Evolutionary conservation across 169 alveolate genomes (phyloP), one percentile per base, ranked within the genome.

Genomic region (Plasmodium gonderi): DNA sequence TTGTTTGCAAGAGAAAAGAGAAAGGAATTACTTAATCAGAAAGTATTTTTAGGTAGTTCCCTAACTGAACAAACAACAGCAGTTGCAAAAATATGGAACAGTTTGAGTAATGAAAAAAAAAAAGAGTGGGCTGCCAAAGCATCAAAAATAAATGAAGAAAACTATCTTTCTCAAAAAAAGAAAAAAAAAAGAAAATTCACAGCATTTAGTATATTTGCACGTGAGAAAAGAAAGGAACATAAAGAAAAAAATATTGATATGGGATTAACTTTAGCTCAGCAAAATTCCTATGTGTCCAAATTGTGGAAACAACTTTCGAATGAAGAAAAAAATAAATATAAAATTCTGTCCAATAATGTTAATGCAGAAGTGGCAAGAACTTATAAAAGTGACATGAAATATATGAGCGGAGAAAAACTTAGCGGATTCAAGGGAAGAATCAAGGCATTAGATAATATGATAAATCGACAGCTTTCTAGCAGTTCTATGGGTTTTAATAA

Each of bases 41-140:
- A 87, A 76, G 75, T 87, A 2, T 87, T 64, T 45, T 29, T 87
- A 54, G 93, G 93, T 17, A 77, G 90, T 40, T 87, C 93, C 31
- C 49, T 87, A 45, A 87, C 87, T 1, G 93, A 87, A 68, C 93
- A 87, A 76, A 87, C 93, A 51, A 75, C 90, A 5, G 93, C 93
- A 51, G 89, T 87, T 38, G 87, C 93, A 20, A 87, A 87, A 87
- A 87, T 87, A 17, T 87, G 93, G 93, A 74, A 87, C 72, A 76
- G 31, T 67, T 68, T 87, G 38, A 76, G 80, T 20, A 65, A 77
- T 42, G 93, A 87, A 17, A 42, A 74, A 60, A 87, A 87, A 60
- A 87, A 87, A 36, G 93, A 87, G 38, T 87, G 93, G 93, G 93
- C 93, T 40, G 54, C 36, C 12, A 87, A 87, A 9, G 93, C 93